A percentile compares a stretch with the other conserved stretches of the same genome.
Conservation (phyloP, 2,329 filamentous ascomycete genomes). For the Colletotrichum sp. region DNA sequence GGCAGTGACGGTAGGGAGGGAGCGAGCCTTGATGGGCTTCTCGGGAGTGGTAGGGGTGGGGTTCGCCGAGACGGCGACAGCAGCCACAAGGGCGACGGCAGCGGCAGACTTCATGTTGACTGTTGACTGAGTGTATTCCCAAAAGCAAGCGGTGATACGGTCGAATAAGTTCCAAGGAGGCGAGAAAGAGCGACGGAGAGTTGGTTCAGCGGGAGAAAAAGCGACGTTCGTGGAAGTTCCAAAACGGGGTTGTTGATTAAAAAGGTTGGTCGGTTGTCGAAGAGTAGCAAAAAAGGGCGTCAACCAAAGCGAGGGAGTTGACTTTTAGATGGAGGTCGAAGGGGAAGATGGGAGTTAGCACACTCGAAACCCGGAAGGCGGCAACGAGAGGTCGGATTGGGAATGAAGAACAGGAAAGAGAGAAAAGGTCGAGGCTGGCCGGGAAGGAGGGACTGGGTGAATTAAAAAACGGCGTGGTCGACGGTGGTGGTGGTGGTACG, state of each 20-base stretch:
- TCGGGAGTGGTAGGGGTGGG: slow-evolving; percentile 56
- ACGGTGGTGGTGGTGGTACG: slow-evolving; percentile 16
- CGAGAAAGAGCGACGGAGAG: not conserved
- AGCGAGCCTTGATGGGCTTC: slow-evolving; percentile 54
- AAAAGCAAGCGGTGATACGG: slow-evolving; percentile 14
- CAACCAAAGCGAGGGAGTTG: slow-evolving; percentile 24
- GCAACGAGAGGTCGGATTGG: slow-evolving; percentile 9
- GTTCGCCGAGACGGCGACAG: slow-evolving; percentile 47
- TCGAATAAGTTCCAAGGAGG: slow-evolving; percentile 13
- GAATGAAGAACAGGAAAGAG: slow-evolving; percentile 8
- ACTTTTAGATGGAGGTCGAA: slow-evolving; percentile 5
- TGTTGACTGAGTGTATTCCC: not conserved
- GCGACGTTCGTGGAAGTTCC: not conserved
- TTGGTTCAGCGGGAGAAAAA: not conserved
- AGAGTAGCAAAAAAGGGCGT: slow-evolving; percentile 10
- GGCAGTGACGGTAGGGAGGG: slow-evolving; percentile 53
- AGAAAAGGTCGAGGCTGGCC: not conserved
- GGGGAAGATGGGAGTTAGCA: not conserved
- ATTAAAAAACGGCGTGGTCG: slow-evolving; percentile 19
- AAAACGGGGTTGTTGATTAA: slow-evolving; percentile 16
- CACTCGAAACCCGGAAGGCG: slow-evolving; percentile 13
- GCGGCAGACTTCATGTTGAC: slow-evolving; percentile 54
- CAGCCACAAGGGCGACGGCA: slow-evolving; percentile 52
- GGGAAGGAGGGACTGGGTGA: slow-evolving; percentile 13
- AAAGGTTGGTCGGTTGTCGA: slow-evolving; percentile 17